phyloP scores from a whole-genome alignment of 2,329 filamentous ascomycete species.

The Diaporthe velutina region DNA sequence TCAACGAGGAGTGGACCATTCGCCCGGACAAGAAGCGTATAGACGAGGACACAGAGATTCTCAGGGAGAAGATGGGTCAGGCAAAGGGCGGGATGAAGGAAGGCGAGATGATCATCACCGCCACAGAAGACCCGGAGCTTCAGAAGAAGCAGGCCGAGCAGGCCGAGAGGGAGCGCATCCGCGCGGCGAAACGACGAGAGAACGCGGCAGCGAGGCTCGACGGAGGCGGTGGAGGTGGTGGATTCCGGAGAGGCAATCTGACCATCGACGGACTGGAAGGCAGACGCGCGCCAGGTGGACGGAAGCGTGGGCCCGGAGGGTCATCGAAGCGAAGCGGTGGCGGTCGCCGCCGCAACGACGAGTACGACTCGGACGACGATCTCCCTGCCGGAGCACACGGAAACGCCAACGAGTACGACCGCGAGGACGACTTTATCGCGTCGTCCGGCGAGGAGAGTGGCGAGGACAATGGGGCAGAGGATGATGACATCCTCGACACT shows the following conservation, averaged over 20 bases:
- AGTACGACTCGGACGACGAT: slow-evolving; percentile 85
- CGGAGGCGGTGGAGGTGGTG: slow-evolving; percentile 63
- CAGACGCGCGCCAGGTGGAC: slow-evolving; percentile 61
- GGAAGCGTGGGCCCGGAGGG: slow-evolving; percentile 67
- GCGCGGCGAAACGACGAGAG: slow-evolving; percentile 75
- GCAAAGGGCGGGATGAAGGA: slow-evolving; percentile 59
- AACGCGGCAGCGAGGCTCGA: slow-evolving; percentile 75
- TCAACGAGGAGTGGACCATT: slow-evolving; percentile 79
- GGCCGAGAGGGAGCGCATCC: slow-evolving; percentile 80
- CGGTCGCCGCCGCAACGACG: slow-evolving; percentile 66
- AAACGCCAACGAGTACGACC: slow-evolving; percentile 79
- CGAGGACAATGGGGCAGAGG: slow-evolving; percentile 70
- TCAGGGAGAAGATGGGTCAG: slow-evolving; percentile 75
- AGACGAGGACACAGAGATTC: slow-evolving; percentile 71
- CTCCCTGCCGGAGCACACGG: slow-evolving; percentile 71
- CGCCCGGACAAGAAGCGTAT: slow-evolving; percentile 64
- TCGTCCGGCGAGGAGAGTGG: slow-evolving; percentile 73
- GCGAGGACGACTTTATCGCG: slow-evolving; percentile 84
- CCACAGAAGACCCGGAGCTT: slow-evolving; percentile 80
- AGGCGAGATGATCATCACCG: slow-evolving; percentile 76
- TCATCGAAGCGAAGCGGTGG: slow-evolving; percentile 41
- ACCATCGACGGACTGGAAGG: slow-evolving; percentile 77
- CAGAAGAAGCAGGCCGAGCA: slow-evolving; percentile 80
- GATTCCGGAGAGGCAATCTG: slow-evolving; percentile 67
- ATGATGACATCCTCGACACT: slow-evolving; percentile 70